Base-by-base conservation (phyloP, 805 yeast species). In the Huiozyma sinensis region DNA sequence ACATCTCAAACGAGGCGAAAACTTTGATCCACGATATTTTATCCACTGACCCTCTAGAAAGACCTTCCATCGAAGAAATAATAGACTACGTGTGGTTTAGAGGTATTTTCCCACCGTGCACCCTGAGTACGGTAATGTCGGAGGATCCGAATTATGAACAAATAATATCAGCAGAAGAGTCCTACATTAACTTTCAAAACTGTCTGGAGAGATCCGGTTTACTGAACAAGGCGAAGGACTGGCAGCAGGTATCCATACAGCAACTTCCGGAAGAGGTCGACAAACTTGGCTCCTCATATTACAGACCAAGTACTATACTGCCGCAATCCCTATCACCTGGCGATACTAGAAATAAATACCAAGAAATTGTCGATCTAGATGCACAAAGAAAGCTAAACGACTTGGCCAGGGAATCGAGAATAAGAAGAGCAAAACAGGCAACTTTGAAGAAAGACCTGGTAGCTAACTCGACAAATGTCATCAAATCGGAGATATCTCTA, bases 321-420 rank as follows among this genome's bases (percentile, higher is more conserved):
- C 97, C 97, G 33, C 83, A 81, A 54, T 83, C 95, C 2, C 74
- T 89, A 58, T 88, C 96, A 27, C 97, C 97, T 12, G 90, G 90
- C 52, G 88, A 86, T 58, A 87, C 95, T 39, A 83, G 79, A 59
- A 79, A 73, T 63, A 89, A 89, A 66, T 89, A 89, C 65, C 81
- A 81, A 60, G 92, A 83, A 58, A 77, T 81, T 44, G 72, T 64
- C n/a, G 66, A 62, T 47, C 43, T 61, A 36, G 65, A 61, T 37
- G 55, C 64, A 27, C 66, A 62, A 47, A 53, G 52, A 41, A 61
- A 52, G 44, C 47, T 62, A 34, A 62, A 61, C 44, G 64, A 61
- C 39, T 44, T 61, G 42, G 65, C 65, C 4, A 56, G 66, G 38
- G 60, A 61, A 39, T 58, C 63, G 34, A 60, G 67, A 47, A 45